Conservation (phyloP, 768 basidiomycete genomes). For the Obba rivulosa region DNA sequence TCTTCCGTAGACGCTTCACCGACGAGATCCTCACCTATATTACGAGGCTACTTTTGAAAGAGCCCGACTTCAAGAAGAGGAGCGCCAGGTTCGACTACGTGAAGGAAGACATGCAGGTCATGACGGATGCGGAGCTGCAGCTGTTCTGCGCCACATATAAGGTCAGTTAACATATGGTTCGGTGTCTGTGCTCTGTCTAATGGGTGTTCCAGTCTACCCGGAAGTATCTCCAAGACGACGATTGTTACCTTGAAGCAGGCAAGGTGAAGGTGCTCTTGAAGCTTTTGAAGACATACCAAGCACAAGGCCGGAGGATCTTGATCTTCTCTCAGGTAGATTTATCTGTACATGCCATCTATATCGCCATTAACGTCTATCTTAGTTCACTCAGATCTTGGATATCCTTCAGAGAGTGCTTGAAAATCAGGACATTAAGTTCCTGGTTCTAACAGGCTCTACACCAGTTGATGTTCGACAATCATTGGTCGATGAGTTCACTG, state of each 20-base stretch:
- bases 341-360: not conserved
- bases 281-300: slow-evolving; percentile 62
- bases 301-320: slow-evolving; percentile 73
- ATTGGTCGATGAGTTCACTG: slow-evolving; percentile 92
- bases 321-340: slow-evolving; percentile 86
- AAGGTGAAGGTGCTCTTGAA: slow-evolving; percentile 74
- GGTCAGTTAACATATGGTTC: slow-evolving; percentile 37
- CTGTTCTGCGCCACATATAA: slow-evolving; percentile 82
- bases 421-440: slow-evolving; percentile 64
- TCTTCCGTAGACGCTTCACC: slow-evolving; percentile 83
- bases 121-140: slow-evolving; percentile 97
- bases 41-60: slow-evolving; percentile 80
- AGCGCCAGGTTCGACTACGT: slow-evolving; percentile 78
- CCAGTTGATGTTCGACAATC: slow-evolving; percentile 91
- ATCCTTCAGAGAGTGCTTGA: slow-evolving; percentile 83
- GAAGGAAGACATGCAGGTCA: slow-evolving; percentile 96
- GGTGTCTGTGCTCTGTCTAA: not conserved
- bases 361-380: not conserved
- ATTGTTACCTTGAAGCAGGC: slow-evolving; percentile 81
- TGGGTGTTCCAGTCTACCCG: slow-evolving; percentile 48
- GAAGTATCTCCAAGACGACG: slow-evolving; percentile 67
- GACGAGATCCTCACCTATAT: slow-evolving; percentile 71
- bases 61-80: slow-evolving; percentile 85
- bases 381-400: slow-evolving; percentile 97
- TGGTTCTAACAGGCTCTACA: slow-evolving; percentile 88